Percentiles rank a stretch among this genome's conserved stretches.
These are phyloP conservation scores for Aspergillus puulaauensis DNA, from an alignment of 2,329 filamentous ascomycete genomes.

Conservation along the genomic window DNA sequence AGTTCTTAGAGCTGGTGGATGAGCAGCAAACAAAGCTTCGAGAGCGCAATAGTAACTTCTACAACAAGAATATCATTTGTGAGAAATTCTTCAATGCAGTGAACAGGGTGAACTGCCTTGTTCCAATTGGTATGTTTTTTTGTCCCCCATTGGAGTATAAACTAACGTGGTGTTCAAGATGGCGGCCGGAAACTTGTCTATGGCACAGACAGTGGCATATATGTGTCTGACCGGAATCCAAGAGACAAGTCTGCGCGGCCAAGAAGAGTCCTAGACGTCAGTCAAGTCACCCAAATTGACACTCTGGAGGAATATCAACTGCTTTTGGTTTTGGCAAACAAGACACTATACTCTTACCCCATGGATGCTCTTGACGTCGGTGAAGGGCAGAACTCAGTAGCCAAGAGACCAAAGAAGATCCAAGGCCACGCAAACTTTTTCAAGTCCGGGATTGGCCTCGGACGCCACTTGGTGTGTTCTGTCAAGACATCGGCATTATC, in stretches of 20 bases:
- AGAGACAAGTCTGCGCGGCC: slow-evolving; percentile 75
- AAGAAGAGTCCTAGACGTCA: slow-evolving; percentile 79
- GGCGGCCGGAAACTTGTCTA: slow-evolving; percentile 92
- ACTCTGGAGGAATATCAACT: slow-evolving; percentile 94
- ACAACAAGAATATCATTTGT: slow-evolving; percentile 67
- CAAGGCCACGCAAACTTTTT: slow-evolving; percentile 98
- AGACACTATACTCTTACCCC: slow-evolving; percentile 86
- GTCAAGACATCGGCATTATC: slow-evolving; percentile 92
- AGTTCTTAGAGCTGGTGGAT: slow-evolving; percentile 96
- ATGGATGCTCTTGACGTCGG: slow-evolving; percentile 81
- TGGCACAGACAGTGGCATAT: slow-evolving; percentile 92
- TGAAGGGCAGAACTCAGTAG: slow-evolving; percentile 69
- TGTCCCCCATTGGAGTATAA: neutral
- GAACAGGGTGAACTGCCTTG: slow-evolving; percentile 91
- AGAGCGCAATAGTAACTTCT: slow-evolving; percentile 68
- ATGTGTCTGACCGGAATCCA: slow-evolving; percentile 83
- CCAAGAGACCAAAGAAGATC: slow-evolving; percentile 91
- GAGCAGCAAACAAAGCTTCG: slow-evolving; percentile 83
- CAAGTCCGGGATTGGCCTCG: slow-evolving; percentile 92
- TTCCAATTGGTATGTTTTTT: slow-evolving; percentile 72
- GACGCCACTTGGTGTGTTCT: slow-evolving; percentile 90
- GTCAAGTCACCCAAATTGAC: slow-evolving; percentile 90
- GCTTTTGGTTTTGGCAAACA: slow-evolving; percentile 86
- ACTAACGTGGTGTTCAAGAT: slow-evolving; percentile 55
- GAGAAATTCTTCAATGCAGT: slow-evolving; percentile 87